These are phyloP conservation scores for Lasiodiplodia gonubiensis DNA, from an alignment of 2,329 filamentous ascomycete species.

Conservation along the genomic window DNA sequence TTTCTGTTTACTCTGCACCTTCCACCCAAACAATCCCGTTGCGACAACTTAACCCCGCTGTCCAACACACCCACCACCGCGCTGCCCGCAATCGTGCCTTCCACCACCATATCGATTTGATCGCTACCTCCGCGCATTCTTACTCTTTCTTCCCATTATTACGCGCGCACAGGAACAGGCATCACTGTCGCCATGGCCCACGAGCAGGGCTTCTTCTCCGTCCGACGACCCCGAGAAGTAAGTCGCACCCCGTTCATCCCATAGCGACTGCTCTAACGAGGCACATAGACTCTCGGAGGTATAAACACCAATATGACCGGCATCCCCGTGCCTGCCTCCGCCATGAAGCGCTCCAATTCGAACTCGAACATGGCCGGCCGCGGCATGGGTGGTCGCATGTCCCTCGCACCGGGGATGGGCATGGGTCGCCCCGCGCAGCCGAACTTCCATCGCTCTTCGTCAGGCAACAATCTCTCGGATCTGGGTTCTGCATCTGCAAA, in stretches of 20 bases:
- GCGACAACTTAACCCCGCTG: not conserved
- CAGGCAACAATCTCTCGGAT: constrained; percentile 79
- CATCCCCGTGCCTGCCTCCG: constrained; percentile 89
- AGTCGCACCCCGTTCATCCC: constrained; percentile 47
- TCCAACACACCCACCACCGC: constrained; percentile 7
- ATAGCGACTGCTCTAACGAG: constrained; percentile 34
- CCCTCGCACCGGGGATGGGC: constrained; percentile 69
- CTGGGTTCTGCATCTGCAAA: constrained; percentile 83
- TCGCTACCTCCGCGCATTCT: not conserved
- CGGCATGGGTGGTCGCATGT: constrained; percentile 76
- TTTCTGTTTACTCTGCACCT: constrained; percentile 15
- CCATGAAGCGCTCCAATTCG: constrained; percentile 90
- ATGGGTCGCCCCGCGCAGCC: constrained; percentile 76
- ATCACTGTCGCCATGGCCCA: constrained; percentile 70
- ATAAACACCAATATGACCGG: constrained; percentile 77
- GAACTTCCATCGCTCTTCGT: constrained; percentile 83
- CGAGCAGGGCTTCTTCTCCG: constrained; percentile 86
- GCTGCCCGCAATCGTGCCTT: not conserved
- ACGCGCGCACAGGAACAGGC: not conserved
- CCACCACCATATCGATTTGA: not conserved
- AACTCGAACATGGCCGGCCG: constrained; percentile 70
- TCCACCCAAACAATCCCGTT: constrained; percentile 11
- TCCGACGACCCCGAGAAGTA: constrained; percentile 90
- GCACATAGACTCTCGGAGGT: constrained; percentile 76
- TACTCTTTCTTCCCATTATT: not conserved